Conservation (phyloP, 1,284 basidiomycete species). For the Volvariella surrecta region DNA sequence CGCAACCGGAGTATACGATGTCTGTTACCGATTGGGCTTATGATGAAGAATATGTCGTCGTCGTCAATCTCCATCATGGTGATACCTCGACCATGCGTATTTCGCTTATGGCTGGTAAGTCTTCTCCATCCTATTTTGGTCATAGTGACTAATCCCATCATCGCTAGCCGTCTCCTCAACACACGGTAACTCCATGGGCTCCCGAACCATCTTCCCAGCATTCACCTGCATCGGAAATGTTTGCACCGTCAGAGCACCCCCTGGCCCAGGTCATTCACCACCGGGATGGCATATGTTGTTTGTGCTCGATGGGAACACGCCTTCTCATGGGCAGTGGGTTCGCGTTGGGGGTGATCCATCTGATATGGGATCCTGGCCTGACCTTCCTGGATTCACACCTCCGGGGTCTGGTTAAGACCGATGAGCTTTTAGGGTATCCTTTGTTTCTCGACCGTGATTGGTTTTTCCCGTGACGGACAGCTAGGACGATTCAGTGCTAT, state of each 20-base stretch:
- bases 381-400: conserved; percentile 49
- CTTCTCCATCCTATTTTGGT: too few species aligned
- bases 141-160: background rate
- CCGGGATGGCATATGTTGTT: conserved; percentile 73
- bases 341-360: conserved; percentile 69
- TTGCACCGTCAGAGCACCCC: conserved; percentile 63
- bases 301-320: conserved; percentile 66
- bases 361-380: conserved; percentile 58
- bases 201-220: conserved; percentile 59
- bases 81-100: conserved; percentile 46
- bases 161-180: conserved; percentile 59
- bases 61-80: conserved; percentile 48
- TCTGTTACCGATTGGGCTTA: conserved; percentile 53
- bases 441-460: too few species aligned
- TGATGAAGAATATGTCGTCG: conserved; percentile 40
- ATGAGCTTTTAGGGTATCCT: conserved; percentile 5
- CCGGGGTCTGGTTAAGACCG: conserved; percentile 37
- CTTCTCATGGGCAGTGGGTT: conserved; percentile 62
- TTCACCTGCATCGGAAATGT: conserved; percentile 53
- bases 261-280: conserved; percentile 56
- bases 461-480: conserved; percentile 1
- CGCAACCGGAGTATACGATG: conserved; percentile 51
- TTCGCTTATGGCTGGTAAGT: conserved; percentile 57
- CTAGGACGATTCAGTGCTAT: too few species aligned
- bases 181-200: conserved; percentile 71